These are phyloP conservation scores for Orbilia brochopaga DNA, from an alignment of 2,329 filamentous ascomycete species.

Conservation along the genomic window DNA sequence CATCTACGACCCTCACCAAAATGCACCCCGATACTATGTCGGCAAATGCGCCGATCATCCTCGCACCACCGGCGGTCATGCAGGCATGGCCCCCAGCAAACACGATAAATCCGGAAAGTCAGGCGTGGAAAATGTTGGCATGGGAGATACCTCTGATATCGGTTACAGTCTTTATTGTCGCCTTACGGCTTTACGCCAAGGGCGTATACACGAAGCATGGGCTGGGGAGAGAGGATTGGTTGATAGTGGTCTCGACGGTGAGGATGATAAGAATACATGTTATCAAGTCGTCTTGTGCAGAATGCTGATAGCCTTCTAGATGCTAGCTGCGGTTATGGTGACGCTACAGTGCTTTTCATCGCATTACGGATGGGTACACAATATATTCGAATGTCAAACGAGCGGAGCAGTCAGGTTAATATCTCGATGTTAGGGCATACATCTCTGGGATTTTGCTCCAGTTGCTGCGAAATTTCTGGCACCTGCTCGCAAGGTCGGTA, in stretches of 20 bases:
- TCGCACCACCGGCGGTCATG: constrained; percentile 46
- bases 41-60: constrained; percentile 17
- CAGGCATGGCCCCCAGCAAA: constrained; percentile 45
- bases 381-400: background rate
- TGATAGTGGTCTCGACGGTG: constrained; percentile 39
- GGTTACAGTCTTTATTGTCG: constrained; percentile 30
- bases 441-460: constrained; percentile 44
- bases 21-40: background rate
- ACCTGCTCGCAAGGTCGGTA: constrained; percentile 32
- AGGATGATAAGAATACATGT: background rate
- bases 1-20: constrained; percentile 2
- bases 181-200: constrained; percentile 41
- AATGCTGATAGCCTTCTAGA: constrained; percentile 14
- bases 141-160: constrained; percentile 45
- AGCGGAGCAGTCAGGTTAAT: constrained; percentile 6
- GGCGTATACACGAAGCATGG: constrained; percentile 40
- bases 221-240: constrained; percentile 40
- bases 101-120: constrained; percentile 36
- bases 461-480: constrained; percentile 22
- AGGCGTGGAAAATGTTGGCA: constrained; percentile 38
- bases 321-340: constrained; percentile 19
- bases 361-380: constrained; percentile 33
- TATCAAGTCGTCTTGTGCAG: background rate
- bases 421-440: constrained; percentile 25
- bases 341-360: constrained; percentile 32